phyloP scores from a whole-genome alignment of 2,329 filamentous ascomycete genomes.

The Pseudogymnoascus sp. region DNA sequence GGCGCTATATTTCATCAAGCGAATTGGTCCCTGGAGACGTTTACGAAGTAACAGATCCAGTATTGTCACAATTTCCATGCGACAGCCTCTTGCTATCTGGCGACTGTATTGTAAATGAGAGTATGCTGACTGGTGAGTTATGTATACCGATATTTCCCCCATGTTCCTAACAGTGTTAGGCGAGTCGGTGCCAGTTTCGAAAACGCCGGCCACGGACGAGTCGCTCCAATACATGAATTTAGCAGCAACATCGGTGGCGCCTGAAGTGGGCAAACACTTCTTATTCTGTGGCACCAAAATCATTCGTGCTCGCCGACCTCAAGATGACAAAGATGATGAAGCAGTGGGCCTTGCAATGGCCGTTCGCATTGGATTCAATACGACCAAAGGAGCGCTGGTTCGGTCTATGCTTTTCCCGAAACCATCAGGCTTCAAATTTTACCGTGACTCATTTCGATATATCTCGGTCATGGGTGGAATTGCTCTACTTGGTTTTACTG shows the following conservation, averaged over 20 bases:
- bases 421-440: slow-evolving; percentile 97
- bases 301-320: slow-evolving; percentile 79
- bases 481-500: slow-evolving; percentile 79
- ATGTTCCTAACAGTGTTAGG: slow-evolving; percentile 41
- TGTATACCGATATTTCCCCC: slow-evolving; percentile 4
- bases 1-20: slow-evolving; percentile 77
- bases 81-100: slow-evolving; percentile 87
- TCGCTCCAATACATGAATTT: slow-evolving; percentile 71
- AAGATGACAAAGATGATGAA: slow-evolving; percentile 79
- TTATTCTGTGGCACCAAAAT: slow-evolving; percentile 95
- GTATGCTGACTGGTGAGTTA: slow-evolving; percentile 75
- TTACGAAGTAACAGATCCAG: slow-evolving; percentile 94
- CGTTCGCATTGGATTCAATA: slow-evolving; percentile 92
- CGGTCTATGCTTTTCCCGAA: slow-evolving; percentile 98
- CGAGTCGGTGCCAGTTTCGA: slow-evolving; percentile 95
- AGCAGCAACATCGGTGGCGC: slow-evolving; percentile 72
- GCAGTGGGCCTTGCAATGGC: slow-evolving; percentile 88
- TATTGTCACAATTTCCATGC: slow-evolving; percentile 78
- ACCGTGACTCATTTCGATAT: slow-evolving; percentile 93
- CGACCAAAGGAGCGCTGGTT: slow-evolving; percentile 90
- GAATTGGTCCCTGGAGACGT: slow-evolving; percentile 94
- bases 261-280: slow-evolving; percentile 80
- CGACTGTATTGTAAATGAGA: slow-evolving; percentile 98
- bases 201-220: slow-evolving; percentile 75
- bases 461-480: slow-evolving; percentile 93